Evolutionary conservation across 306 rosid species (phyloP).

Genomic region (Ormosia semicastrata): DNA sequence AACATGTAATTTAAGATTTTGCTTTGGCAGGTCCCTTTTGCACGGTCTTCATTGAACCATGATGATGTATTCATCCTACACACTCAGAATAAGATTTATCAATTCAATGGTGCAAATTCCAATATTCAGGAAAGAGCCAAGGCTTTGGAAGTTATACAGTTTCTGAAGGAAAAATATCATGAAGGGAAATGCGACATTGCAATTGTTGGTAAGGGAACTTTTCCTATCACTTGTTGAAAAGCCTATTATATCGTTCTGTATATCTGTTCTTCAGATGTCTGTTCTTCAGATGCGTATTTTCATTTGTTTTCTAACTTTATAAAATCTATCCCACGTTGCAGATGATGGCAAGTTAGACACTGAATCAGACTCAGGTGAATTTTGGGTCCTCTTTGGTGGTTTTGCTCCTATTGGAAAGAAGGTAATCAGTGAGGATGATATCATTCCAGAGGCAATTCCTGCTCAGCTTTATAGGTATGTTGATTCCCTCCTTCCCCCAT

Average conservation of each 20-base stretch:
- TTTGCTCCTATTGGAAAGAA: constrained; percentile 96
- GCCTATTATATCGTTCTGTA: neutral
- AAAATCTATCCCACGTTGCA: constrained; percentile 34
- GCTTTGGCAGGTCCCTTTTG: constrained; percentile 81
- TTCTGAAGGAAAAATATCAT: constrained; percentile 89
- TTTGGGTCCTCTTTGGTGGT: constrained; percentile 98
- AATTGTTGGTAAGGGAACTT: constrained; percentile 78
- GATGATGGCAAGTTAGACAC: constrained; percentile 99
- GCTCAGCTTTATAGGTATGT: constrained; percentile 72
- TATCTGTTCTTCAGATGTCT: constrained; percentile 11
- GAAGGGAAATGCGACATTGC: constrained; percentile 85
- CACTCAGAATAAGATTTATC: constrained; percentile 71
- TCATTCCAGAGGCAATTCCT: constrained; percentile 72
- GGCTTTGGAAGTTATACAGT: constrained; percentile 93
- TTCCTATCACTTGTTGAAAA: neutral
- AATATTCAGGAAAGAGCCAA: constrained; percentile 98
- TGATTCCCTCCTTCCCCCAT: neutral
- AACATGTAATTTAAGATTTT: constrained; percentile 31
- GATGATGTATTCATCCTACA: constrained; percentile 97
- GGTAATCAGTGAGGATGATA: constrained; percentile 74
- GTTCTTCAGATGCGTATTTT: too few relatives aligned
- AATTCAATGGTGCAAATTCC: constrained; percentile 97
- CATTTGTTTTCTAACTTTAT: constrained; percentile 18
- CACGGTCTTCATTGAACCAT: constrained; percentile 92
- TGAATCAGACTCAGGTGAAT: constrained; percentile 96